phyloP scores from a whole-genome alignment of 768 basidiomycete genomes.

The Lactarius sp. region DNA sequence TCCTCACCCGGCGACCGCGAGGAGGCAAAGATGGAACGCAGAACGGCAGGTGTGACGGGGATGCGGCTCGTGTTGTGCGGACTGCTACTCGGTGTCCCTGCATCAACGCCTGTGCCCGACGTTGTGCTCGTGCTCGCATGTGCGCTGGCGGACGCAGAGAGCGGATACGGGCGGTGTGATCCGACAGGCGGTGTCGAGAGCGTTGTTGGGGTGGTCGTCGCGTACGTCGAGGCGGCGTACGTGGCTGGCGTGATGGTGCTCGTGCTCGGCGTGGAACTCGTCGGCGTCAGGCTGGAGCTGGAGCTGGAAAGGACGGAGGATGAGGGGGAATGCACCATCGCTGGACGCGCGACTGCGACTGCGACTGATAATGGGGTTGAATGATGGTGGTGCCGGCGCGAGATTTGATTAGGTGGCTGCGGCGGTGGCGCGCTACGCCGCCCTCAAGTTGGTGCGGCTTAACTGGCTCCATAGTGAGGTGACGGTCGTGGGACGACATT shows the following conservation, averaged over 20 bases:
- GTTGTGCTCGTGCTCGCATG: conserved; percentile 9
- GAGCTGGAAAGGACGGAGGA: conserved; percentile 19
- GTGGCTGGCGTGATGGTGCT: conserved; percentile 21
- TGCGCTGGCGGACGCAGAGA: conserved; percentile 12
- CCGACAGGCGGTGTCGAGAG: not conserved
- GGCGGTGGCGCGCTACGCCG: not conserved
- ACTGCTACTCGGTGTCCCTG: conserved; percentile 34
- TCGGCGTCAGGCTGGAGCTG: conserved; percentile 17
- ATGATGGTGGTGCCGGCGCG: not conserved
- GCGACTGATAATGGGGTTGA: not conserved
- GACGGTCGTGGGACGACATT: too few relatives aligned
- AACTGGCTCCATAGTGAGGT: too few relatives aligned
- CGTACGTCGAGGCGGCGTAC: conserved; percentile 14
- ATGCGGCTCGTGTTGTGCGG: conserved; percentile 55
- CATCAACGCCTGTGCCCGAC: conserved; percentile 23
- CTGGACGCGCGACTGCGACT: too few relatives aligned
- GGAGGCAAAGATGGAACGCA: conserved; percentile 82
- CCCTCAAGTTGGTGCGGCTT: not conserved
- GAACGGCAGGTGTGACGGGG: conserved; percentile 76
- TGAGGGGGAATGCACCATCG: conserved; percentile 19
- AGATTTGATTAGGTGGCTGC: not conserved
- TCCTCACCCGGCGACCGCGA: conserved; percentile 79
- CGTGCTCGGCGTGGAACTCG: conserved; percentile 19
- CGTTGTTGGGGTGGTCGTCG: not conserved
- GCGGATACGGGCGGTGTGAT: conserved; percentile 20